Evolutionary conservation across 768 basidiomycete genomes (phyloP), one percentile per base, ranked within the genome.

Genomic region (Lentinula guzmanii): DNA sequence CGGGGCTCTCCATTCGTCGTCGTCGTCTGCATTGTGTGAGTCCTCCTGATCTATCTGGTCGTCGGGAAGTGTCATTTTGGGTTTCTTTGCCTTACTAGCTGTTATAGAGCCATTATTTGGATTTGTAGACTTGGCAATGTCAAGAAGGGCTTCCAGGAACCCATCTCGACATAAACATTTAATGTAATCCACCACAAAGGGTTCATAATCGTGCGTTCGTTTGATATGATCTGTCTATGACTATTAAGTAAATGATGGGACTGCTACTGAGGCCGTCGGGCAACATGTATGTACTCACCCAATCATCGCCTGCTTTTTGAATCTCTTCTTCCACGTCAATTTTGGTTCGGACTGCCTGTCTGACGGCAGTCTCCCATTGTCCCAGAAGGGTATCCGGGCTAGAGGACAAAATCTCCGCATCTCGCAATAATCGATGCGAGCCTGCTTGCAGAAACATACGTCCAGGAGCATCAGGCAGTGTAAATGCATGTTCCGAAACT

Each of bases 161-260:
- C 82, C 83, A 62, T 83, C 82, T 1, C 70, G 61, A 43, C 83
- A 77, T 64, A 85, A 62, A 2, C 70, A 67, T 13, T 65, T 70
- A 7, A 83, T 63, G 62, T 81, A 85, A 39, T 72, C 75, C n/a
- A 70, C 71, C 34, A 86, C 71, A 70, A 87, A 86, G 0, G 83
- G 84, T 65, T 85, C 84, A 64, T 86, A 87, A 70, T 87, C 84
- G 64, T 80, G 82, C 9, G 84, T 86, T 13, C 86, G 72, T 56
- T 82, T 84, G 48, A 82, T 66, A 63, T 85, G 77, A 24, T 87
- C 85, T 9, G 77, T 78, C 85, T 86, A 65, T 52, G 60, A 43
- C 33, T 6, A 24, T 24, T 16, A 11, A 8, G n/a, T 11, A 31
- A 18, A 33, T 33, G 61, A 33, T 55, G 4, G 31, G 18, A 43